phyloP scores from a whole-genome alignment of 148 eudicot species.

The Fagopyrum esculentum region DNA sequence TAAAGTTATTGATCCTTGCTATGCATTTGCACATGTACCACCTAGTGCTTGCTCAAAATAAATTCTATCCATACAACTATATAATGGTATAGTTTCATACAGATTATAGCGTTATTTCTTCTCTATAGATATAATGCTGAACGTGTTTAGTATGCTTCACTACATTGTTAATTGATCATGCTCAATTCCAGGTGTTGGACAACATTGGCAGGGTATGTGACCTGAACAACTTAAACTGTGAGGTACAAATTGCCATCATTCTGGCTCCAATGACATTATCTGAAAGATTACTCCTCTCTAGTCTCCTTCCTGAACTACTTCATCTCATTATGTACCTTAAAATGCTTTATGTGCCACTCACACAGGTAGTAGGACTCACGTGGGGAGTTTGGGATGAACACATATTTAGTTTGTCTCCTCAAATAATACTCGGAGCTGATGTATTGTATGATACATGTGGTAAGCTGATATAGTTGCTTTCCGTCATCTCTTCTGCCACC shows the following conservation, averaged over 20 bases:
- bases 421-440: slow-evolving; percentile 87
- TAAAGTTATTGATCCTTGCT: not conserved
- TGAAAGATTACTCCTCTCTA: not conserved
- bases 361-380: slow-evolving; percentile 71
- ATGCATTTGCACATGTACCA: not conserved
- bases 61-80: not conserved
- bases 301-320: not conserved
- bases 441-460: slow-evolving; percentile 83
- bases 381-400: slow-evolving; percentile 90
- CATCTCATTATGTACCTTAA: not conserved
- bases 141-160: not conserved
- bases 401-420: slow-evolving; percentile 49
- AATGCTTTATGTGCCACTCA: not conserved
- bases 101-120: not conserved
- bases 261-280: not conserved
- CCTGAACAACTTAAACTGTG: slow-evolving; percentile 54
- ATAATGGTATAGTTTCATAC: not conserved
- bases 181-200: slow-evolving; percentile 59
- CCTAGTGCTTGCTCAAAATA: not conserved
- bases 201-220: slow-evolving; percentile 65
- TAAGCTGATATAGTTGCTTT: slow-evolving; percentile 17
- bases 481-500: not conserved
- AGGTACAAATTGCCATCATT: slow-evolving; percentile 27
- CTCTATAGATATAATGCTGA: not conserved
- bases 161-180: not conserved